A percentile compares a stretch with the other conserved stretches of the same genome.
These are phyloP conservation scores for Pholiota molesta DNA, from an alignment of 768 basidiomycete species.

Conservation along the genomic window DNA sequence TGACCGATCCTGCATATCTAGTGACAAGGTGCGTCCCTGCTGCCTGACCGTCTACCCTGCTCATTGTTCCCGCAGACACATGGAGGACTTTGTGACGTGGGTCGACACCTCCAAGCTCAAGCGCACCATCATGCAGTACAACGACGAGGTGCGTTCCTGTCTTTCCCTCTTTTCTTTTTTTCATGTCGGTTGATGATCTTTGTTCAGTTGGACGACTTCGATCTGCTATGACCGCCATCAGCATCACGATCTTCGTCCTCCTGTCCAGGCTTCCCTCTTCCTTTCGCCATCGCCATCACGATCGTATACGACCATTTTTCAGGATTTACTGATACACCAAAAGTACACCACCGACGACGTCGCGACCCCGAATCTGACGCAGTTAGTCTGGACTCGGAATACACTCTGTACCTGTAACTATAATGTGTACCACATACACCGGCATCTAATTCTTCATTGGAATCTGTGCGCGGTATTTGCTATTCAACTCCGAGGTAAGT, in stretches of 20 bases:
- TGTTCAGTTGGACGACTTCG: constrained; percentile 89
- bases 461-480: no score
- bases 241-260: no score
- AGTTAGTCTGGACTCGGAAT: background rate
- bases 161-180: background rate
- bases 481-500: no score
- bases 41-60: background rate
- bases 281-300: background rate
- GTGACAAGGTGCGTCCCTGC: constrained; percentile 70
- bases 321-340: background rate
- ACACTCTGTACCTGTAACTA: background rate
- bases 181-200: constrained; percentile 14
- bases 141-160: constrained; percentile 74
- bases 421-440: background rate
- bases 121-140: constrained; percentile 93
- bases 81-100: constrained; percentile 99
- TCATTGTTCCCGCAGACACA: constrained; percentile 57
- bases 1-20: constrained; percentile 95
- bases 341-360: background rate
- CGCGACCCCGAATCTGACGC: background rate
- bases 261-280: background rate
- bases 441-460: no score
- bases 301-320: background rate
- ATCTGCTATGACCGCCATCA: constrained; percentile 58
- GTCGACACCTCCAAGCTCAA: constrained; percentile 97